Conservation (phyloP, 1,284 basidiomycete species). For the Tilletiopsis washingtonensis region DNA sequence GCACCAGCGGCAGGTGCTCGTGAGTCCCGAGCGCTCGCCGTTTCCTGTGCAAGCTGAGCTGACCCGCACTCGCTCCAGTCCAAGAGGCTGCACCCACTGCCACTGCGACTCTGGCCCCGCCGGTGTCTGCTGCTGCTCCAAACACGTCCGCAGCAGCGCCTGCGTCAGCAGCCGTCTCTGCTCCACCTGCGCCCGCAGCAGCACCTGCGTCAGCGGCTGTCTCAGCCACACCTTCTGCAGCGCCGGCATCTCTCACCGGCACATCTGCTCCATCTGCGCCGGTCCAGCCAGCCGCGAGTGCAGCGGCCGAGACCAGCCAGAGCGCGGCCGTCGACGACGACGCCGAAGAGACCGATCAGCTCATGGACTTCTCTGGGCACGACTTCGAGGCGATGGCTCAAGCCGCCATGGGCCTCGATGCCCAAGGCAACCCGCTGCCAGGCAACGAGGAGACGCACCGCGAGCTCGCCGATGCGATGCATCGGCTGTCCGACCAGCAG, state of each 20-base stretch:
- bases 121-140: neutral
- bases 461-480: slow-evolving; percentile 25
- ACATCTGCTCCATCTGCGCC: neutral
- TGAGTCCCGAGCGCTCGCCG: no score
- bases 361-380: slow-evolving; percentile 8
- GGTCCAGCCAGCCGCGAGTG: neutral
- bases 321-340: neutral
- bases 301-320: neutral
- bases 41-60: no score
- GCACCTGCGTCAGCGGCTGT: neutral
- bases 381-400: slow-evolving; percentile 27
- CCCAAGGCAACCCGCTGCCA: slow-evolving; percentile 19
- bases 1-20: no score
- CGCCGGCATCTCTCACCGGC: neutral
- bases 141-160: neutral
- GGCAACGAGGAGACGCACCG: slow-evolving; percentile 23
- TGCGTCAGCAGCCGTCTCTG: neutral
- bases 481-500: slow-evolving; percentile 11
- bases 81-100: neutral
- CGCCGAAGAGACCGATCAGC: no score
- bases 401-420: slow-evolving; percentile 27
- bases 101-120: neutral
- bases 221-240: neutral
- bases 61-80: neutral
- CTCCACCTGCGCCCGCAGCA: neutral